phyloP scores from a whole-genome alignment of 2,329 filamentous ascomycete species.

The Corynespora cassiicola region DNA sequence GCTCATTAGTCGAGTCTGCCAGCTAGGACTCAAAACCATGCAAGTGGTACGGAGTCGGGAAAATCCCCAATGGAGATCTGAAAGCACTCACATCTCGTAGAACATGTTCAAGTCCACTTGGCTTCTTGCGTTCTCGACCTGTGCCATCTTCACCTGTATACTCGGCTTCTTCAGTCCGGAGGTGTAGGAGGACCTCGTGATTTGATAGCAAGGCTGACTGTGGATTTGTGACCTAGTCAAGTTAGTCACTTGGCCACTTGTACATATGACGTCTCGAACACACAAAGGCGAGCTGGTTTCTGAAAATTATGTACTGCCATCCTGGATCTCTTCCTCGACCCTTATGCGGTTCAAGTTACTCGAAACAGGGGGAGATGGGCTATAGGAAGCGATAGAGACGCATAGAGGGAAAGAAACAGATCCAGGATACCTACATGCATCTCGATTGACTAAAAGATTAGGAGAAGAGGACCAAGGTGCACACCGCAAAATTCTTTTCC shows the following conservation, averaged over 20 bases:
- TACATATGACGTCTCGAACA: too few species aligned
- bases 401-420: too few species aligned
- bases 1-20: neutral
- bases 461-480: too few species aligned
- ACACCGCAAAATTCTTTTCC: too few species aligned
- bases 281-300: neutral
- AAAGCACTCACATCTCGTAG: conserved; percentile 65
- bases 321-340: too few species aligned
- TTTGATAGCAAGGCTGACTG: conserved; percentile 75
- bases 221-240: conserved; percentile 68
- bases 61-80: neutral
- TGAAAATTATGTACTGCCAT: neutral
- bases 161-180: conserved; percentile 39
- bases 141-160: conserved; percentile 40
- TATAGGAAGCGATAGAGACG: too few species aligned
- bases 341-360: too few species aligned
- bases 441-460: too few species aligned
- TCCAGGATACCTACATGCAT: too few species aligned
- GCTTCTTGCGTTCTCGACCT: conserved; percentile 29
- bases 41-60: too few species aligned
- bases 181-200: conserved; percentile 69
- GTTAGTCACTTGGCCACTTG: conserved; percentile 1
- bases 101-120: conserved; percentile 66
- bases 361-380: too few species aligned
- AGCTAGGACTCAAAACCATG: neutral